Evolutionary conservation across 1,139 yeast species (phyloP).

Genomic region (Sugiyamaella japonica): DNA sequence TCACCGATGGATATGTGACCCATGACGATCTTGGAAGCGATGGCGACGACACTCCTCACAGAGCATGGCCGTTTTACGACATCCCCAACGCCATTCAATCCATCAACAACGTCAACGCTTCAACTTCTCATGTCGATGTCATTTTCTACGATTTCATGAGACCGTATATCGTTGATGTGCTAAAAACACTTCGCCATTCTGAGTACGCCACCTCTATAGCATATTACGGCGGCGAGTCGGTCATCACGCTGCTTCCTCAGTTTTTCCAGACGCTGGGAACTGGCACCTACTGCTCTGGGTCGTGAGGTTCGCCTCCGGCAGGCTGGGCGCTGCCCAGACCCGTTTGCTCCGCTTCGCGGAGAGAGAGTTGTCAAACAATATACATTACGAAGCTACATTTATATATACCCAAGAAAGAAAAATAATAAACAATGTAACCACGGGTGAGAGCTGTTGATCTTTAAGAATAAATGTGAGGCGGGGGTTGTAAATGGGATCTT

Average conservation of each 20-base stretch:
- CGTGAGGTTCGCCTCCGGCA: conserved; percentile 7
- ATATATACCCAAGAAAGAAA: conserved; percentile 15
- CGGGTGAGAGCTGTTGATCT: conserved; percentile 13
- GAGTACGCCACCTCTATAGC: conserved; percentile 31
- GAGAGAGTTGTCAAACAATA: conserved; percentile 15
- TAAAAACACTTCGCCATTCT: conserved; percentile 37
- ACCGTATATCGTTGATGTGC: conserved; percentile 60
- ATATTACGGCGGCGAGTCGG: conserved; percentile 52
- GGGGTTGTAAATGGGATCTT: conserved; percentile 5
- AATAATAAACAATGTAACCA: conserved; percentile 17
- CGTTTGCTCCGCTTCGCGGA: background rate
- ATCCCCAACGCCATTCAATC: conserved; percentile 78
- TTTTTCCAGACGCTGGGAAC: conserved; percentile 26
- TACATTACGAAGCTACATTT: conserved; percentile 22
- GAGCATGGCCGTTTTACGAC: conserved; percentile 55
- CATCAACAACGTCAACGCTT: conserved; percentile 35
- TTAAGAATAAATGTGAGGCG: conserved; percentile 14
- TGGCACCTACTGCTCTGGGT: background rate
- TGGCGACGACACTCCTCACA: conserved; percentile 90
- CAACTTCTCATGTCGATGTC: conserved; percentile 55
- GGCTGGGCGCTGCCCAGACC: conserved; percentile 12
- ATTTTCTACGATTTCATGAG: conserved; percentile 77
- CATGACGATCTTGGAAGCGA: conserved; percentile 76
- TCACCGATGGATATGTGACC: conserved; percentile 68
- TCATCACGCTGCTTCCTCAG: conserved; percentile 48